Evolutionary conservation across 1,284 basidiomycete species (phyloP), one percentile per base, ranked within the genome.

Genomic region (Papiliotrema terrestris): DNA sequence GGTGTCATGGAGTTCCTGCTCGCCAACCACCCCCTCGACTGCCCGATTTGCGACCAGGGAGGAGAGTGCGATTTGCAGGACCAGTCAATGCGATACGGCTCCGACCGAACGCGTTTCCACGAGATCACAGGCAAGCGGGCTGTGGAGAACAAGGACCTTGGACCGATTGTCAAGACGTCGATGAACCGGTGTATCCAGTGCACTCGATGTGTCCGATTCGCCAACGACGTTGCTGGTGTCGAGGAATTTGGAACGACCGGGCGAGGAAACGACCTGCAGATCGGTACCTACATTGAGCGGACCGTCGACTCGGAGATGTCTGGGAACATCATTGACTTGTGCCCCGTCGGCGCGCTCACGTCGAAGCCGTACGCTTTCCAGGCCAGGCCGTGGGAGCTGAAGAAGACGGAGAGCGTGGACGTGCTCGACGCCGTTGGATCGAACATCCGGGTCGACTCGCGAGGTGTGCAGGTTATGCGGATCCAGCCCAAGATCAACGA

Each of bases 111-210:
- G 5, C 87, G 96, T 48, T 98, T 97, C 85, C 94, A 98, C 80
- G 95, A 99, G 81, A 91, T 96, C 59, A 86, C 89, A 2, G 96
- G 95, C 67, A 98, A 98, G 80, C 91, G 95, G 58, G 95, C 96
- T 1, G 90, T 96, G 19, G 95, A 98, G 79, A 90, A 99, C 83
- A 99, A 98, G 82, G 88, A 98, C 73, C 83, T 99, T 35, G 96
- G 96, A 6, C 96, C 96, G 13, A 84, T 99, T 48, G 92, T 99
- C 76, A 98, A 98, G 67, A 98, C 96, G 3, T 91, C 89, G 59
- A 99, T 99, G 95, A 99, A 94, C 78, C 86, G 95, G 56, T 98
- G 96, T 81, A 98, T 99, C 68, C 96, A 99, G 78, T 99, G 95
- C 81, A 98, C 95, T 14, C 91, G 96, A 63, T 99, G 96, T 75